Conservation (phyloP, 1,284 basidiomycete genomes). For the Neonothopanus nambi region DNA sequence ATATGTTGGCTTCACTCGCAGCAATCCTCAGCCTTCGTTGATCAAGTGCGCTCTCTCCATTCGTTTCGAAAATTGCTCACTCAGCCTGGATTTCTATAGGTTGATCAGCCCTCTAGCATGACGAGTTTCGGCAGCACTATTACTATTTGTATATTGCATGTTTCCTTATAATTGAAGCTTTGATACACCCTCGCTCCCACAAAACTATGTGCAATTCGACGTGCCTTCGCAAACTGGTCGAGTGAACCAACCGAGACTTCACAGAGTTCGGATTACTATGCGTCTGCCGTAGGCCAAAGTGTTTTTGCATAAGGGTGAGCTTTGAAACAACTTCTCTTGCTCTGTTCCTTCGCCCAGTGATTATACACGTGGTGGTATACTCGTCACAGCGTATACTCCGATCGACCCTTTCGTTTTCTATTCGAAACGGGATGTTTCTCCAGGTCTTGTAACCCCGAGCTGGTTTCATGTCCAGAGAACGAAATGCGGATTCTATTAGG, state of each 20-base stretch:
- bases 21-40: slow-evolving; percentile 88
- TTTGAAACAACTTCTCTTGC: background rate
- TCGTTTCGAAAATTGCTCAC: slow-evolving; percentile 5
- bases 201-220: too few relatives aligned
- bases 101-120: slow-evolving; percentile 88
- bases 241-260: background rate
- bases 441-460: slow-evolving; percentile 28
- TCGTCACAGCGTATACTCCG: slow-evolving; percentile 40
- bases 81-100: slow-evolving; percentile 42
- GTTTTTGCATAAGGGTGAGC: background rate
- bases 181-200: background rate
- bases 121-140: slow-evolving; percentile 24
- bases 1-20: slow-evolving; percentile 87
- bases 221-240: background rate
- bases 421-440: slow-evolving; percentile 11
- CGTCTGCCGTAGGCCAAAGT: background rate
- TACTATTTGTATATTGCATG: slow-evolving; percentile 21
- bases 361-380: slow-evolving; percentile 74
- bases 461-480: slow-evolving; percentile 48
- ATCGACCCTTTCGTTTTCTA: slow-evolving; percentile 26
- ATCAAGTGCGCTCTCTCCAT: slow-evolving; percentile 73
- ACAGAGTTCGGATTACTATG: background rate
- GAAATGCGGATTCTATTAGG: slow-evolving; percentile 66
- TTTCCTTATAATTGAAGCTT: background rate
- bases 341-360: slow-evolving; percentile 37